Evolutionary conservation across 495 filamentous ascomycete genomes (phyloP), one percentile per base, ranked within the genome.

Genomic region (Daldinia caldariorum): DNA sequence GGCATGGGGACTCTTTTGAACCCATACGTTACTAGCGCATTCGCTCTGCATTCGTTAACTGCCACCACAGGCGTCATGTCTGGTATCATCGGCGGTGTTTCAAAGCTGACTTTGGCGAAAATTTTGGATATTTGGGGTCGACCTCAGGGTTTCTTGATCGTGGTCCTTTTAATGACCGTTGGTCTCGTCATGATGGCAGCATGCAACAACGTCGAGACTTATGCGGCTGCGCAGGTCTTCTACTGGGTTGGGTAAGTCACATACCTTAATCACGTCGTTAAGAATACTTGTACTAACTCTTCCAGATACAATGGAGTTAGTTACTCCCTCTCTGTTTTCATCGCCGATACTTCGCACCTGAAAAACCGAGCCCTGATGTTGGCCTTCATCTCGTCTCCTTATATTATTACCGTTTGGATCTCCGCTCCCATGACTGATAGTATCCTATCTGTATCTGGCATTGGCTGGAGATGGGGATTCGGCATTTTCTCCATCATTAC

Each of bases 121-220:
- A 79, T 91, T 47, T 76, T 90, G 57, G 88, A 92, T 69, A 78
- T 91, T 26, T 91, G 86, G 83, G 89, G 88, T 61, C 82, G 83
- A 74, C 88, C 75, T 63, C 85, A 69, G 74, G 83, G 80, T 49
- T 85, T 79, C 68, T 34, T 76, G 5, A 16, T 81, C 22, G 78
- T 77, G 55, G 70, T 83, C 13, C 54, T 70, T 12, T 75, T 81
- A 34, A 76, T 84, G 43, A 76, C 76, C 26, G 37, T 85, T 6
- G 84, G 83, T 14, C 75, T 87, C 18, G 67, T 83, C 59, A 81
- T 85, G 76, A 85, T 85, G 84, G 85, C 85, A 3, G 80, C 75
- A 14, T 85, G 82, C 75, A 79, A 83, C 22, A 76, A 74, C 61
- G 82, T 86, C 34, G 74, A 84, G 57, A 83, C 78, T 12, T 87